Percentiles rank a stretch among this genome's conserved stretches.
Conservation (phyloP, 139 green algal species). For the Mesostigma viride region DNA sequence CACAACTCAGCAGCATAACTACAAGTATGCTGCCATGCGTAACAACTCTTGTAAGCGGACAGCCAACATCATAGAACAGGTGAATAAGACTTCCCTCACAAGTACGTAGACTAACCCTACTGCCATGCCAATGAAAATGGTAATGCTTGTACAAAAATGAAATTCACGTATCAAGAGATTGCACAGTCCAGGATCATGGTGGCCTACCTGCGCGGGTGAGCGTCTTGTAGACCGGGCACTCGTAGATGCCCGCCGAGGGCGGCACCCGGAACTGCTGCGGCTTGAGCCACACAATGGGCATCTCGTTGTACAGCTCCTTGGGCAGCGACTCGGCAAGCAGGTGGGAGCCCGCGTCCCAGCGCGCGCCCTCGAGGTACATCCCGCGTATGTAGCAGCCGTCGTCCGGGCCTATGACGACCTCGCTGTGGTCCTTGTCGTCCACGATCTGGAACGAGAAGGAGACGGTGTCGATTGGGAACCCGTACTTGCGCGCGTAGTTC, state of each 20-base stretch:
- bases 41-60: too few relatives aligned
- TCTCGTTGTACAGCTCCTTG: conserved; percentile 75
- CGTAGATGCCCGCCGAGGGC: conserved; percentile 44
- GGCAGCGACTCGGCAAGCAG: conserved; percentile 52
- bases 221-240: conserved; percentile 55
- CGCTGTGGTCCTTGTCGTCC: conserved; percentile 35
- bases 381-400: conserved; percentile 71
- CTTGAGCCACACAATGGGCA: conserved; percentile 67
- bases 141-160: too few relatives aligned
- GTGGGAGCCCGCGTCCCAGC: conserved; percentile 44
- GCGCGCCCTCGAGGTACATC: conserved; percentile 68
- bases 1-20: too few relatives aligned
- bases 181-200: too few relatives aligned
- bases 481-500: conserved; percentile 67
- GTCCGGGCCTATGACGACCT: conserved; percentile 31
- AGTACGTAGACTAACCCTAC: too few relatives aligned
- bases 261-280: conserved; percentile 47
- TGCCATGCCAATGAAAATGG: too few relatives aligned
- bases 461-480: conserved; percentile 67
- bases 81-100: too few relatives aligned
- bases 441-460: conserved; percentile 55
- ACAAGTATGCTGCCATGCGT: too few relatives aligned
- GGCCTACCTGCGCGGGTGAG: conserved; percentile 43
- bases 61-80: too few relatives aligned
- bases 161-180: too few relatives aligned